Conservation (phyloP, 1,284 basidiomycete species). For the Ceratobasidium sp. region DNA sequence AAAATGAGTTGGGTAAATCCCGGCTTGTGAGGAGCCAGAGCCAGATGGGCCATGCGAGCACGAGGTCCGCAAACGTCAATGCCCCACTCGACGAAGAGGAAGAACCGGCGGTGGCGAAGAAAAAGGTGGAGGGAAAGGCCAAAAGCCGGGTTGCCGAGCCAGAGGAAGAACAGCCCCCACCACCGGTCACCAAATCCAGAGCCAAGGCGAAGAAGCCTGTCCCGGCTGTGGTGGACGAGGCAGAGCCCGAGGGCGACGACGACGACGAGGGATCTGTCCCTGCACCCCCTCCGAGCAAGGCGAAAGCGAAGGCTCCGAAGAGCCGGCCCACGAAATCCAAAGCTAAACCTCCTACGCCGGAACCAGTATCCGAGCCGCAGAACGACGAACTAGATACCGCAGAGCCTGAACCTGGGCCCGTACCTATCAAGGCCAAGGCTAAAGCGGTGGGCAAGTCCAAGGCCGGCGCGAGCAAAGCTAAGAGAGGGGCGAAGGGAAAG, state of each 20-base stretch:
- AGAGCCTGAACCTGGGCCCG: conserved; percentile 8
- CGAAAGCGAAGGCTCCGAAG: conserved; percentile 10
- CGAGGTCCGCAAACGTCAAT: conserved; percentile 8
- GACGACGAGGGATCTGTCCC: conserved; percentile 27
- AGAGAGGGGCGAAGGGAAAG: conserved; percentile 28
- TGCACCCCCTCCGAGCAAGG: conserved; percentile 18
- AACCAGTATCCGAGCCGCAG: conserved; percentile 25
- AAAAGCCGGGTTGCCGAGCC: conserved; percentile 10
- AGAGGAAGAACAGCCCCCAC: conserved; percentile 1
- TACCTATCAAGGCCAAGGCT: conserved; percentile 11
- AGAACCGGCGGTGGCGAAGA: conserved; percentile 10
- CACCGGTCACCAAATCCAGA: not conserved
- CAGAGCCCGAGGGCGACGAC: conserved; percentile 20
- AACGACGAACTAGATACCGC: not conserved
- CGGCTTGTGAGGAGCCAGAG: conserved; percentile 34
- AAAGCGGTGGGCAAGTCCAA: conserved; percentile 11
- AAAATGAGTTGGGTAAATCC: conserved; percentile 6
- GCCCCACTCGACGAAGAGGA: conserved; percentile 11
- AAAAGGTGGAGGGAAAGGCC: conserved; percentile 17
- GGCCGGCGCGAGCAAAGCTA: not conserved
- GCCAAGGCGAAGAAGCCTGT: conserved; percentile 18
- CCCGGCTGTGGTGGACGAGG: conserved; percentile 4
- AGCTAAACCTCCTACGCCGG: conserved; percentile 18
- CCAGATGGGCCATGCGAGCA: conserved; percentile 20
- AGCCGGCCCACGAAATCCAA: conserved; percentile 21